Evolutionary conservation across 306 rosid species (phyloP), one percentile per base, ranked within the genome.

Genomic region (Arachis stenosperma): DNA sequence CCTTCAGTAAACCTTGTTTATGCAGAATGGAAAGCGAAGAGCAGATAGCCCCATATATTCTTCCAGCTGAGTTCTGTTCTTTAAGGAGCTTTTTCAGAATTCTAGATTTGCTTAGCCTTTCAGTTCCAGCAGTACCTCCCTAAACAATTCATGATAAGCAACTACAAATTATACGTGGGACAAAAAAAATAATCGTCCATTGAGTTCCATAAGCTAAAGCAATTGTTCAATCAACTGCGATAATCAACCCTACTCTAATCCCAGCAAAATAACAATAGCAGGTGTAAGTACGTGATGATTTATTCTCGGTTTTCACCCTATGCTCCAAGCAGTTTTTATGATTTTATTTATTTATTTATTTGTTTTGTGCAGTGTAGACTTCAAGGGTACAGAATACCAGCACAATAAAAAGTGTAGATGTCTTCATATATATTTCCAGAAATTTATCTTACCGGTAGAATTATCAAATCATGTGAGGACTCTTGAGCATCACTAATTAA

Each of bases 1-100:
- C 98, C 98, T 91, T 89, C 54, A 93, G 85, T 42, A 91, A 90
- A 59, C 98, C 97, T 65, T 89, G 97, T 81, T 44, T 85, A 36
- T 84, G 87, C 71, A 93, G 85, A 77, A 90, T 76, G 73, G 75
- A 44, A 22, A 82, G 87, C 2, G 98, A 89, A 82, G 96, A 90
- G 78, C 91, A 84, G 42, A 85, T 80, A 1, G 94, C 98, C 62
- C 98, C 96, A 48, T 72, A 90, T 39, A 85, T 78, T 77, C 97
- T 86, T 76, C 90, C 87, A 6, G 91, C 87, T 36, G 85, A 76
- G 76, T 75, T 81, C 79, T 93, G 96, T 76, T 88, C 92, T 82
- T 84, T 93, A 37, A 93, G 96, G 73, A 93, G 86, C 43, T 84
- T 91, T 83, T 86, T 91, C 55, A 93, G 84, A 80, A 89, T 81